Base-by-base conservation (phyloP, 352 stramenopile species). In the Phytophthora hibernalis region DNA sequence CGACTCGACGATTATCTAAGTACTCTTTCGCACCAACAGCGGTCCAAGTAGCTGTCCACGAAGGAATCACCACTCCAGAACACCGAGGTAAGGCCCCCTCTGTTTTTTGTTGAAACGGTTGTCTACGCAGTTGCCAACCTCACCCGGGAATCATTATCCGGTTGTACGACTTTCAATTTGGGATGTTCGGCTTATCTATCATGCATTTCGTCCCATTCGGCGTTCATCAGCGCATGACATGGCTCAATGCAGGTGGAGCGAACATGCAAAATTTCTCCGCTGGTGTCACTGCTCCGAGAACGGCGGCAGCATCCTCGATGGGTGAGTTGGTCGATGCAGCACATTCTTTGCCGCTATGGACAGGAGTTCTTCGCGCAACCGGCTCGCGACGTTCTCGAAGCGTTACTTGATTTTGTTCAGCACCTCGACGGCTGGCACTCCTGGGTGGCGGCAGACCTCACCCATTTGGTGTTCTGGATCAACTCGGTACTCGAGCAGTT, bases 121-220 rank as follows among this genome's bases (percentile, higher is more conserved):
- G 9, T 60, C 4, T 31, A 54, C 54, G 38, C 43, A 1, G 16
- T 52, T 12, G 22, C 58, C 18, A 60, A 18, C 43, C 37, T 28
- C 28, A 60, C 38, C 61, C 45, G 13, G 53, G 33, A 6, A 43
- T 69, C n/a, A 49, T 69, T 33, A 60, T 54, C 9, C 33, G 61
- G n/a, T 2, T 54, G 26, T 70, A 57, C 49, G 62, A 70, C n/a
- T 57, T 70, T 24, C 54, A 57, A 30, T 65, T 62, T 30, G 54
- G 54, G 16, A 52, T 54, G 12, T 33, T 59, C 13, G 38, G 54
- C 2, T 22, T 71, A 2, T 65, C 55, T 3, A 61, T 71, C 5
- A n/a, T 71, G 4, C 63, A 71, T 21, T 71, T 71, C 10, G 5
- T 21, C 0, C 63, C 40, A 1, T 60, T 66, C 1, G 55, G 55